Percentiles rank a stretch among this genome's conserved stretches.
Evolutionary conservation across 352 stramenopile species (phyloP).

Genomic region (Phytophthora vignae): DNA sequence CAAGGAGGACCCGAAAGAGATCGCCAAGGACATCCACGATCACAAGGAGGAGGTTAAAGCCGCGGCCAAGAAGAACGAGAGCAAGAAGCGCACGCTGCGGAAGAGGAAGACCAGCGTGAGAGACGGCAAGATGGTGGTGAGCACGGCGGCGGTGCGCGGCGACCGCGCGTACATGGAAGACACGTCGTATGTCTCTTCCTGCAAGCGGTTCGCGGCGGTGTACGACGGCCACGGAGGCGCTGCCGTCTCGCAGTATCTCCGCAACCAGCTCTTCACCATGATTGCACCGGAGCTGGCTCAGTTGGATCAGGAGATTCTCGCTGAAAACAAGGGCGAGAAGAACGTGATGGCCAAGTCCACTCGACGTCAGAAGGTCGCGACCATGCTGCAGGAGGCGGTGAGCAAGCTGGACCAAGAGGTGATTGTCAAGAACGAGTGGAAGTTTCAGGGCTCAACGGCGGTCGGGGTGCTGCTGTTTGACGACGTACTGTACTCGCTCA

Average conservation of each 20-base stretch:
- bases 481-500: slow-evolving; percentile 84
- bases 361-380: slow-evolving; percentile 44
- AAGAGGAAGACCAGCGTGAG: slow-evolving; percentile 65
- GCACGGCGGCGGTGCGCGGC: slow-evolving; percentile 74
- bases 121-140: slow-evolving; percentile 58
- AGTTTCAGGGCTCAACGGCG: slow-evolving; percentile 81
- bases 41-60: slow-evolving; percentile 36
- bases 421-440: slow-evolving; percentile 75
- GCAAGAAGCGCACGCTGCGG: slow-evolving; percentile 33
- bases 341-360: slow-evolving; percentile 39
- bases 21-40: slow-evolving; percentile 30
- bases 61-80: slow-evolving; percentile 19
- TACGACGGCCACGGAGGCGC: slow-evolving; percentile 88
- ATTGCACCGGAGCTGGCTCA: slow-evolving; percentile 57
- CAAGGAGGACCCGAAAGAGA: slow-evolving; percentile 21
- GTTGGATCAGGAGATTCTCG: slow-evolving; percentile 57
- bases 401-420: slow-evolving; percentile 69
- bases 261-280: slow-evolving; percentile 64
- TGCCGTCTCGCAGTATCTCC: slow-evolving; percentile 70
- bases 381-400: slow-evolving; percentile 54
- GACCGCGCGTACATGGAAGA: slow-evolving; percentile 88
- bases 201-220: slow-evolving; percentile 83
- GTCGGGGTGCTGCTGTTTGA: slow-evolving; percentile 79
- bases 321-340: slow-evolving; percentile 39
- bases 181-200: slow-evolving; percentile 80